phyloP scores from a whole-genome alignment of 805 yeast genomes.

The Kuraishia floccosa region DNA sequence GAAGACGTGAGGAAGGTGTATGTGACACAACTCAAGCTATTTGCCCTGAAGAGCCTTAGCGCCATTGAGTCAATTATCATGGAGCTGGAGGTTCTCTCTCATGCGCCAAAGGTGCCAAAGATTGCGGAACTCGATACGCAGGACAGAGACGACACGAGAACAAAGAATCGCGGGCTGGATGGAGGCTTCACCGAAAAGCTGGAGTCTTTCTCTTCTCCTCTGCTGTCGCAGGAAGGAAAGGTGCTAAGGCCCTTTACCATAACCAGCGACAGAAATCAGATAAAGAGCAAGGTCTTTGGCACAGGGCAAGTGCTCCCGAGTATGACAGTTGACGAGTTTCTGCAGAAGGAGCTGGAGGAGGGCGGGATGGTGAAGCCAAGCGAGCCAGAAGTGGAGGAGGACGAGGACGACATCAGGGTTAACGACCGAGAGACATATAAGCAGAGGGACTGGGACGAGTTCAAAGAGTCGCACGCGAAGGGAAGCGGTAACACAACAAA shows the following conservation, averaged over 20 bases:
- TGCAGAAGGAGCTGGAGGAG: constrained; percentile 74
- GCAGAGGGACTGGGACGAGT: constrained; percentile 87
- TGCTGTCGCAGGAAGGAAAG: constrained; percentile 64
- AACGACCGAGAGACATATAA: constrained; percentile 62
- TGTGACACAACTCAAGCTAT: constrained; percentile 40
- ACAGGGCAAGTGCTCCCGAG: constrained; percentile 92
- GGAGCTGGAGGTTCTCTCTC: constrained; percentile 56
- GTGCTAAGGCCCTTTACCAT: constrained; percentile 79
- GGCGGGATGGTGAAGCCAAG: constrained; percentile 58
- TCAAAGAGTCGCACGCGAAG: constrained; percentile 71
- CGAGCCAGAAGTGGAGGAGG: constrained; percentile 28
- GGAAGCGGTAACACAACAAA: constrained; percentile 88
- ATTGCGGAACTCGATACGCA: constrained; percentile 6
- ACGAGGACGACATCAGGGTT: constrained; percentile 51
- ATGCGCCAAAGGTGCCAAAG: constrained; percentile 22
- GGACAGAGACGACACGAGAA: constrained; percentile 7
- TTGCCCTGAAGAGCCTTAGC: constrained; percentile 40
- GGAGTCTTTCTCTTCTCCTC: constrained; percentile 37
- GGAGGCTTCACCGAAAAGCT: constrained; percentile 49
- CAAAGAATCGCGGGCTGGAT: constrained; percentile 6
- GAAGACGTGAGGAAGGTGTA: constrained; percentile 48
- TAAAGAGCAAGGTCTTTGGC: constrained; percentile 64
- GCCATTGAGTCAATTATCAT: constrained; percentile 45
- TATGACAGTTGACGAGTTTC: constrained; percentile 85
- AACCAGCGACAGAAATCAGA: constrained; percentile 41